These are phyloP conservation scores for Pezicula carpinea DNA, from an alignment of 2,329 filamentous ascomycete species.

Conservation along the genomic window DNA sequence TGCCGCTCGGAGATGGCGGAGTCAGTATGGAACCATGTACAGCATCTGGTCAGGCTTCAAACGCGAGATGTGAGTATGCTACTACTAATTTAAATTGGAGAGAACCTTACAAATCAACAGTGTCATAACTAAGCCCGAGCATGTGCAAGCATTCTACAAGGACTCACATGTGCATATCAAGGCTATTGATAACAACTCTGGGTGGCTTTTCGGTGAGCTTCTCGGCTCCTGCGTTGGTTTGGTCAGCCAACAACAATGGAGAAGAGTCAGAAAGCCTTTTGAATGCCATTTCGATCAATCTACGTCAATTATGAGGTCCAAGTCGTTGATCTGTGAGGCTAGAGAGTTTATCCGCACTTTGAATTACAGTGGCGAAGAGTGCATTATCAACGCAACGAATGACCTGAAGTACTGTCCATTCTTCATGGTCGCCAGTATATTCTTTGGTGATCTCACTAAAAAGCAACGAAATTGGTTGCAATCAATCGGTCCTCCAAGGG, in stretches of 20 bases:
- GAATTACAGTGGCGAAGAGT: constrained; percentile 5
- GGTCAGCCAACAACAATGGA: constrained; percentile 30
- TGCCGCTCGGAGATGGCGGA: constrained; percentile 30
- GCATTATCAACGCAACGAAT: constrained; percentile 14
- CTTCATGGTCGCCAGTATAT: constrained; percentile 31
- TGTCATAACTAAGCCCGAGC: constrained; percentile 31
- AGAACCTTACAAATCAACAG: constrained; percentile 14
- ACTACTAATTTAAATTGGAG: too few relatives aligned
- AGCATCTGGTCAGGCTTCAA: constrained; percentile 34
- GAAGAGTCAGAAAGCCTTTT: constrained; percentile 16
- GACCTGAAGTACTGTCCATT: constrained; percentile 32
- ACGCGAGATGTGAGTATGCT: constrained; percentile 33
- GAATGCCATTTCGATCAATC: constrained; percentile 10
- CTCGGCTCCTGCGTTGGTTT: constrained; percentile 40
- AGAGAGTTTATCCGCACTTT: constrained; percentile 7
- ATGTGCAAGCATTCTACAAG: constrained; percentile 34
- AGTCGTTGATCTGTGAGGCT: background rate
- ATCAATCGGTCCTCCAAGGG: constrained; percentile 21
- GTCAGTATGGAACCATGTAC: constrained; percentile 32
- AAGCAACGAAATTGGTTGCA: constrained; percentile 22
- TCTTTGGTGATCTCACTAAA: constrained; percentile 32
- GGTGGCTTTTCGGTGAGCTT: constrained; percentile 36
- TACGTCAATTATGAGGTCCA: background rate
- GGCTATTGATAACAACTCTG: constrained; percentile 35
- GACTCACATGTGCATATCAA: constrained; percentile 41